These are phyloP conservation scores for Fusarium tricinctum DNA, from an alignment of 2,329 filamentous ascomycete species.

Conservation along the genomic window DNA sequence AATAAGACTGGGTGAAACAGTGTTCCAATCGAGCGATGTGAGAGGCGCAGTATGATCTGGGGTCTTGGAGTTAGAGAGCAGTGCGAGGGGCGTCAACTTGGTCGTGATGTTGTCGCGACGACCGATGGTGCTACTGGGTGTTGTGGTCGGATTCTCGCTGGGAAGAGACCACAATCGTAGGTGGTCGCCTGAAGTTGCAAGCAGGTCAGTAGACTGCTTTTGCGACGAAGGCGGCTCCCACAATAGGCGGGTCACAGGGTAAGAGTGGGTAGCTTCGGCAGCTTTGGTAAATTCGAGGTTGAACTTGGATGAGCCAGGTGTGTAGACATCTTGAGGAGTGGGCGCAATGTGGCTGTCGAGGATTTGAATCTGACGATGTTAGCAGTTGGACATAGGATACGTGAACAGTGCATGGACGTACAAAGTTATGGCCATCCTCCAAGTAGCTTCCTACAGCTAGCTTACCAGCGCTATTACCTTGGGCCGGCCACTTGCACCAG, in stretches of 20 bases:
- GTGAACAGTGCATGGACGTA: constrained; percentile 54
- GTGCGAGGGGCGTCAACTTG: constrained; percentile 91
- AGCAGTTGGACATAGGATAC: constrained; percentile 10
- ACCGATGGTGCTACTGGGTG: constrained; percentile 75
- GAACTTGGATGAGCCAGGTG: constrained; percentile 78
- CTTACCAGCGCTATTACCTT: constrained; percentile 86
- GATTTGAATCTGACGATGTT: constrained; percentile 84
- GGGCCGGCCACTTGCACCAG: constrained; percentile 98
- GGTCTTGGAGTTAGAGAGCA: constrained; percentile 97
- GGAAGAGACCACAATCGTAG: constrained; percentile 94
- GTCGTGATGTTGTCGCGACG: constrained; percentile 72
- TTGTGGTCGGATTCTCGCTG: constrained; percentile 68
- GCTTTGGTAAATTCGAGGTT: constrained; percentile 92
- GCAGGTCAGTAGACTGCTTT: constrained; percentile 93
- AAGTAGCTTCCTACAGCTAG: constrained; percentile 95
- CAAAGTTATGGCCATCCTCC: constrained; percentile 98
- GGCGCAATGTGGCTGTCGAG: constrained; percentile 85
- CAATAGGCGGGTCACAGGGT: constrained; percentile 92
- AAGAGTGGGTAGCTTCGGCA: constrained; percentile 97
- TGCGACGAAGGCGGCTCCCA: constrained; percentile 97
- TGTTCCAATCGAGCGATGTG: constrained; percentile 98
- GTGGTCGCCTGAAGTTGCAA: constrained; percentile 96
- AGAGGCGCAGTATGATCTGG: constrained; percentile 97
- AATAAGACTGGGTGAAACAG: constrained; percentile 94
- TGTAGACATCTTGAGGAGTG: constrained; percentile 76